Base-by-base conservation (phyloP, 176 grass and related monocot genomes). In the Eragrostis curvula region DNA sequence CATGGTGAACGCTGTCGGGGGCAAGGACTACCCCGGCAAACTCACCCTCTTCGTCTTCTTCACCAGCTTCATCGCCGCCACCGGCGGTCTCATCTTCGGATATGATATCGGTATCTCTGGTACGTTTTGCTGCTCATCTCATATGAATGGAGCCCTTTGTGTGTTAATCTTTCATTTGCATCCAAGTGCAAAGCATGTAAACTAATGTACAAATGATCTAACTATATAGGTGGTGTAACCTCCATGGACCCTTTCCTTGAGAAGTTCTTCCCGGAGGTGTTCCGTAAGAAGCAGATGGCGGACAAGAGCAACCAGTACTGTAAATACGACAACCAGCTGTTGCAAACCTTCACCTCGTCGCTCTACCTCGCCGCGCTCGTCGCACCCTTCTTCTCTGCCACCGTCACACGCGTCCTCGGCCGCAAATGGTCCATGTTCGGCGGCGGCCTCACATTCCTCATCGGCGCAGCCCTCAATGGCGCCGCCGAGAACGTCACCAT, bases 271-370 rank as follows among this genome's bases (percentile, higher is more conserved):
- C 89, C 89, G 44, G 84, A 87, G 74, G 89, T 90, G 68, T 90
- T 25, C 61, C 13, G 30, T 49, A 79, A 76, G 81, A 77, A 90
- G 79, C 80, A 87, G 69, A 0, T 0, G 52, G 25, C 53, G 17
- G 0, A 1, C 55, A 41, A 39, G 44, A 24, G 40, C 30, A 90
- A 87, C 84, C 89, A 90, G 83, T 94, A 87, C 86, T 94, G 92
- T 81, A 79, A 84, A 60, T 94, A 81, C 82, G 86, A 94, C 86
- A 89, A 83, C 84, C 89, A 86, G 61, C 62, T 90, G 27, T 89
- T 94, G 17, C 84, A 85, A 72, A 82, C 83, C 69, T 97, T 97
- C 91, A 97, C 94, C 16, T 93, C 94, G 10, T 97, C 94, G 45
- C 91, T 93, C 30, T 97, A 97, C 85, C 74, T 97, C 43, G 85